A percentile compares a stretch with the other conserved stretches of the same genome.
phyloP scores from a whole-genome alignment of 2,329 filamentous ascomycete genomes.

The Arthrobotrys megalospora region DNA sequence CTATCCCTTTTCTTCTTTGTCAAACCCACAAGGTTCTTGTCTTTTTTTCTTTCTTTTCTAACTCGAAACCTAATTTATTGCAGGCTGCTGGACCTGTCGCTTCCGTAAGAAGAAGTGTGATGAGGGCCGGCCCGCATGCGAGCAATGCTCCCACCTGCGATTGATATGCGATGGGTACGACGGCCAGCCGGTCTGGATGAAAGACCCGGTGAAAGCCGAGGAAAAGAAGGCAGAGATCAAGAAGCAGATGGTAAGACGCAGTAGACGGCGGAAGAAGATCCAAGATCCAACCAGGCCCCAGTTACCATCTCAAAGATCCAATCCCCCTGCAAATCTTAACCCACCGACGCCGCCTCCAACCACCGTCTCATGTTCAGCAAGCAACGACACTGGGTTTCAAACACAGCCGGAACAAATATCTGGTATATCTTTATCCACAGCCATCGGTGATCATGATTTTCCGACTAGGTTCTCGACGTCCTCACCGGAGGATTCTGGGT shows the following conservation, averaged over 20 bases:
- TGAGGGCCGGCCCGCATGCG: slow-evolving; percentile 66
- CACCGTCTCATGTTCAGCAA: slow-evolving; percentile 62
- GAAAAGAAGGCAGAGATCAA: slow-evolving; percentile 63
- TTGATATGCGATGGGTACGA: slow-evolving; percentile 66
- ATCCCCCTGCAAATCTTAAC: slow-evolving; percentile 66
- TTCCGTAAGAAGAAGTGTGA: slow-evolving; percentile 68
- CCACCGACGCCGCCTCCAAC: slow-evolving; percentile 68
- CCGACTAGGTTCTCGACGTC: slow-evolving; percentile 44
- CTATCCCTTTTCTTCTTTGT: background rate
- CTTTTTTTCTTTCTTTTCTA: slow-evolving; percentile 7
- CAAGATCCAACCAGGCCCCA: slow-evolving; percentile 43
- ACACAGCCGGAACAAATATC: slow-evolving; percentile 8
- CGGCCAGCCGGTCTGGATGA: slow-evolving; percentile 66
- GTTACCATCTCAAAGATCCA: slow-evolving; percentile 66
- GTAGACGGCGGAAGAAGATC: slow-evolving; percentile 61
- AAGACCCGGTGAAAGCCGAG: slow-evolving; percentile 60
- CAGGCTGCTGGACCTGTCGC: slow-evolving; percentile 68
- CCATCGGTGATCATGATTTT: slow-evolving; percentile 42
- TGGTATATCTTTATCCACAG: slow-evolving; percentile 38
- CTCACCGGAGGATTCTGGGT: slow-evolving; percentile 56
- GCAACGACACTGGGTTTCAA: slow-evolving; percentile 11
- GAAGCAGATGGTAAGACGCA: slow-evolving; percentile 62
- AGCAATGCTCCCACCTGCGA: slow-evolving; percentile 66
- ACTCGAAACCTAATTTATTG: slow-evolving; percentile 8
- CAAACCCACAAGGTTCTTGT: background rate